Conservation (phyloP, 768 basidiomycete species). For the Naematelia encephala region DNA sequence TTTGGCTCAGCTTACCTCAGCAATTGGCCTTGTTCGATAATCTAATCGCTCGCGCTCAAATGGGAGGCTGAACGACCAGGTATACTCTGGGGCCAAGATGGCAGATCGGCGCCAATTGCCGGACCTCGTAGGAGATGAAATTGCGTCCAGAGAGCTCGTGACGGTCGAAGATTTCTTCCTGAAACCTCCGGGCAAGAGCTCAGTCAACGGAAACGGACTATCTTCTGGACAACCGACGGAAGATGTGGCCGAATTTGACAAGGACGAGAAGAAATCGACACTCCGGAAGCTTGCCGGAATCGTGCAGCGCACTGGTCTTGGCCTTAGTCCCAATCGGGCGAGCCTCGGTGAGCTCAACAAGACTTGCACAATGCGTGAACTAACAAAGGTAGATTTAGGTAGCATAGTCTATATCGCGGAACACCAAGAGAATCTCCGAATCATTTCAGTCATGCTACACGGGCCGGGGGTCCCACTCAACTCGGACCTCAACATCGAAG, state of each 20-base stretch:
- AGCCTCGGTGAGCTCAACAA: not conserved
- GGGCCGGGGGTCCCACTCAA: conserved; percentile 16
- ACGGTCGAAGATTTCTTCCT: not conserved
- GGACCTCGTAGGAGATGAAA: not conserved
- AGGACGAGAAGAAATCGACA: conserved; percentile 13
- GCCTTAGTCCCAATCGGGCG: conserved; percentile 10
- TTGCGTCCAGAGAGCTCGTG: not conserved
- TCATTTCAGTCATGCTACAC: conserved; percentile 71
- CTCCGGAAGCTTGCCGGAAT: conserved; percentile 15
- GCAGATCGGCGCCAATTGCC: too few relatives aligned
- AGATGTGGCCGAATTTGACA: not conserved
- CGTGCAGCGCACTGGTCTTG: conserved; percentile 9
- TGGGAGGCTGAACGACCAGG: too few relatives aligned
- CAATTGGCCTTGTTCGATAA: too few relatives aligned
- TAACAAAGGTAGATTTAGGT: conserved; percentile 15
- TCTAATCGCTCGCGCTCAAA: too few relatives aligned
- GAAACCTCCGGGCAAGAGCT: not conserved
- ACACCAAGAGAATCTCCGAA: conserved; percentile 79
- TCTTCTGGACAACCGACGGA: not conserved
- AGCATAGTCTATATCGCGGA: conserved; percentile 64
- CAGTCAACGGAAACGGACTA: not conserved
- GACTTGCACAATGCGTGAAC: not conserved
- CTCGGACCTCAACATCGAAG: conserved; percentile 18
- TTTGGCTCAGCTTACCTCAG: too few relatives aligned
- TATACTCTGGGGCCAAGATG: not conserved